Evolutionary conservation across 257 asterid species (phyloP).

Genomic region (Primulina huaijiensis): DNA sequence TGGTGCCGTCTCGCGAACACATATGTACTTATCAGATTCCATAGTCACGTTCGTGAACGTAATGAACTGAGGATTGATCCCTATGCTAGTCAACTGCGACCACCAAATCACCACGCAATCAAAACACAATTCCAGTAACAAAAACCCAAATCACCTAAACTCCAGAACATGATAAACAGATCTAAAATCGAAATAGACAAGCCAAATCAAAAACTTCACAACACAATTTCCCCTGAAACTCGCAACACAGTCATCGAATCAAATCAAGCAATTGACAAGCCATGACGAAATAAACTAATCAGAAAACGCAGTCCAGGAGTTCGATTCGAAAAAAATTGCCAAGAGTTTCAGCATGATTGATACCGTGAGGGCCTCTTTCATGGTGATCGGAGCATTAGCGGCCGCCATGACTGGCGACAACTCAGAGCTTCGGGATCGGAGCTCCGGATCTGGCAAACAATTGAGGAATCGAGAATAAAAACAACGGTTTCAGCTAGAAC

Average conservation of each 20-base stretch:
- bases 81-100: slow-evolving; percentile 86
- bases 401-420: slow-evolving; percentile 82
- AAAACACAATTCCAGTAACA: slow-evolving; percentile 34
- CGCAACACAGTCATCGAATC: slow-evolving; percentile 20
- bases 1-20: slow-evolving; percentile 96
- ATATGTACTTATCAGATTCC: slow-evolving; percentile 97
- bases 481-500: slow-evolving; percentile 27
- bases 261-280: slow-evolving; percentile 26
- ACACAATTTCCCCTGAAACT: slow-evolving; percentile 13
- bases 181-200: slow-evolving; percentile 35
- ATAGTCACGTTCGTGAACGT: slow-evolving; percentile 94
- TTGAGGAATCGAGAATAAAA: slow-evolving; percentile 24
- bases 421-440: slow-evolving; percentile 42
- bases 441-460: slow-evolving; percentile 55
- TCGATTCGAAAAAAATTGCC: slow-evolving; percentile 18
- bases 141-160: slow-evolving; percentile 12
- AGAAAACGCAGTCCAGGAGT: slow-evolving; percentile 17
- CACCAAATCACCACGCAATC: slow-evolving; percentile 36
- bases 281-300: slow-evolving; percentile 12
- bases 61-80: slow-evolving; percentile 90
- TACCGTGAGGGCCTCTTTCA: slow-evolving; percentile 98
- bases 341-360: slow-evolving; percentile 6
- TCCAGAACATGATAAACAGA: slow-evolving; percentile 31
- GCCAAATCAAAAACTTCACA: slow-evolving; percentile 22
- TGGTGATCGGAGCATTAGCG: slow-evolving; percentile 97